Percentiles rank a stretch among this genome's conserved stretches.
Conservation (phyloP, 2,329 filamentous ascomycete species). For the Whalleya microplaca region DNA sequence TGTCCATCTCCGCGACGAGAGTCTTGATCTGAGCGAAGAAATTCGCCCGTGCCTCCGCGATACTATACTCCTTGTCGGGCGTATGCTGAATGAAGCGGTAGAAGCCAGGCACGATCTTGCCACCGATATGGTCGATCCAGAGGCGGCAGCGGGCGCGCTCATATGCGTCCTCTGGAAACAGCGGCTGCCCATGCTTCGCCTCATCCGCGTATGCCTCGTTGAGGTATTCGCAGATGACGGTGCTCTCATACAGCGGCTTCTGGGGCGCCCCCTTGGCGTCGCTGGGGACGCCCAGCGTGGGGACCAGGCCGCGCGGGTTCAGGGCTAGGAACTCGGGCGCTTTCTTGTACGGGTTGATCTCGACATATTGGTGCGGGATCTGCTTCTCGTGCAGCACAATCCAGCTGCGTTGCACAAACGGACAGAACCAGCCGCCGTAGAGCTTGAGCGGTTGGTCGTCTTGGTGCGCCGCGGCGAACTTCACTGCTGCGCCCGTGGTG, state of each 20-base stretch:
- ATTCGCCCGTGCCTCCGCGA: constrained; percentile 59
- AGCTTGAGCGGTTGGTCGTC: constrained; percentile 61
- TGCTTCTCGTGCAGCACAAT: constrained; percentile 74
- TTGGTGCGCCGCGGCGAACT: constrained; percentile 50
- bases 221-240: constrained; percentile 74
- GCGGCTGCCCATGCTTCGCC: constrained; percentile 43
- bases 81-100: constrained; percentile 66
- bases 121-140: constrained; percentile 75
- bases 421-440: constrained; percentile 77
- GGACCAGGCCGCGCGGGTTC: constrained; percentile 77
- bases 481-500: constrained; percentile 54
- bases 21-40: constrained; percentile 63
- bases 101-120: constrained; percentile 69
- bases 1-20: constrained; percentile 65
- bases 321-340: constrained; percentile 67
- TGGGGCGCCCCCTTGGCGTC: constrained; percentile 31
- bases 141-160: constrained; percentile 67
- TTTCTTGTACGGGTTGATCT: constrained; percentile 81
- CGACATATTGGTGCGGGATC: constrained; percentile 74
- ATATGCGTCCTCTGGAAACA: constrained; percentile 67
- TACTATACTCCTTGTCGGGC: constrained; percentile 48
- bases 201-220: constrained; percentile 67
- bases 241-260: constrained; percentile 73
- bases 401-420: constrained; percentile 72
- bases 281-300: constrained; percentile 62